Conservation (phyloP, 2,329 filamentous ascomycete species). For the Fusarium agapanthi region DNA sequence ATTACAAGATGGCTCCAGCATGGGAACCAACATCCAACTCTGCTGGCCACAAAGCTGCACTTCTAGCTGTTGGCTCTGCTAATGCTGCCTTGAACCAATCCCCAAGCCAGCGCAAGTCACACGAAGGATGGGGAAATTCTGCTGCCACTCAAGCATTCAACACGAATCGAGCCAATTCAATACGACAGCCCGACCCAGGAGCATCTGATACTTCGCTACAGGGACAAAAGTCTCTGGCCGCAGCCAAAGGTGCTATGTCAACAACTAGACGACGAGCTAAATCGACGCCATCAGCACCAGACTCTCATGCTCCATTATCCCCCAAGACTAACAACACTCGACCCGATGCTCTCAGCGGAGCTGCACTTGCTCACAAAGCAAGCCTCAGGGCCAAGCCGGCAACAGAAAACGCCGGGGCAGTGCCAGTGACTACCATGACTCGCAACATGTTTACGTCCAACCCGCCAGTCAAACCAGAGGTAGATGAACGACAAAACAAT, state of each 20-base stretch:
- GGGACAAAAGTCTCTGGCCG: constrained; percentile 72
- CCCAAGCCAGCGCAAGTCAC: constrained; percentile 33
- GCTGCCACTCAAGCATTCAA: constrained; percentile 74
- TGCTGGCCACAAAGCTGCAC: constrained; percentile 77
- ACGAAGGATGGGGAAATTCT: constrained; percentile 67
- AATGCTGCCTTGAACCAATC: constrained; percentile 43
- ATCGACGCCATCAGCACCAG: constrained; percentile 63
- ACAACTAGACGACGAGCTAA: constrained; percentile 68
- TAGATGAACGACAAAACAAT: constrained; percentile 76
- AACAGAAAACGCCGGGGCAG: constrained; percentile 69
- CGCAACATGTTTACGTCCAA: constrained; percentile 81
- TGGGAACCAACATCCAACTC: constrained; percentile 72
- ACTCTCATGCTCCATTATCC: constrained; percentile 25
- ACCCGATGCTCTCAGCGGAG: constrained; percentile 77
- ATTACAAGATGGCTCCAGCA: constrained; percentile 56
- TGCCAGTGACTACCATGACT: constrained; percentile 73
- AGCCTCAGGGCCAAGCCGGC: constrained; percentile 55
- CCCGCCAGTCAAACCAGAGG: constrained; percentile 75
- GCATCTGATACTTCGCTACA: constrained; percentile 54
- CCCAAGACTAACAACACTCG: constrained; percentile 55
- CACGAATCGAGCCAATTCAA: constrained; percentile 46
- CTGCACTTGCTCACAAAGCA: constrained; percentile 70
- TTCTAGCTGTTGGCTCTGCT: constrained; percentile 64
- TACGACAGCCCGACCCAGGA: constrained; percentile 29
- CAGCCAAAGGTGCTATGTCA: constrained; percentile 80